Evolutionary conservation across 192 early-diverging fungal species (phyloP), one percentile per base, ranked within the genome.

Genomic region (Jimgerdemannia flammicorona): DNA sequence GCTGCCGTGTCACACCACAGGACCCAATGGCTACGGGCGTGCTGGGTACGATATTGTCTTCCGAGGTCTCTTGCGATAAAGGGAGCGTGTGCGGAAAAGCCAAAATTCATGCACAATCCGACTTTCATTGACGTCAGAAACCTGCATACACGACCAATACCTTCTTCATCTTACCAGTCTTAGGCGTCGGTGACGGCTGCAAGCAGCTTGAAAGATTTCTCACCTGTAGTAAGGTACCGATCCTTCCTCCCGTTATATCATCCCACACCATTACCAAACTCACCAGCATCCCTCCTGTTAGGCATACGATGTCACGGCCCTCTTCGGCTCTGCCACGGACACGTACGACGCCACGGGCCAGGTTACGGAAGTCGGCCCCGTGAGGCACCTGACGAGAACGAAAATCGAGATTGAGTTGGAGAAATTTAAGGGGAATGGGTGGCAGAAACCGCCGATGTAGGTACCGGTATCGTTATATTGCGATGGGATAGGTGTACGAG

Each of bases 401-500:
- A 41, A 20, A 8, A 17, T 94, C 1, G 9, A 79, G 6, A 70
- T 75, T 39, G 43, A 74, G 44, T 73, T 93, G n/a, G 43, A 77
- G 18, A 66, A 72, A 14, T 93, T 93, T 77, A 76, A 80, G 3
- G 93, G 93, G 4, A 73, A 80, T 6, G 90, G 90, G 43, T 44
- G 66, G 54, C 93, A 94, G 77, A 67, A 71, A 3, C 93, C 93
- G 18, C 92, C 93, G 0, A 63, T 90, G 85, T 93, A 87, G 75
- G 78, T 78, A 20, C 18, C 41, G n/a, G 17, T 17, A 11, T 17
- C 39, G 18, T 69, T 68, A 18, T 73, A 44, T 29, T 69, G 42
- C n/a, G 4, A 29, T 40, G 40, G 49, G 68, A 67, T 49, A 29
- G 29, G 29, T 29, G 29, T 29, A 29, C 29, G 29, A 29, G 29